Evolutionary conservation across 192 early-diverging fungal species (phyloP).

Genomic region (Coemansia sp.): DNA sequence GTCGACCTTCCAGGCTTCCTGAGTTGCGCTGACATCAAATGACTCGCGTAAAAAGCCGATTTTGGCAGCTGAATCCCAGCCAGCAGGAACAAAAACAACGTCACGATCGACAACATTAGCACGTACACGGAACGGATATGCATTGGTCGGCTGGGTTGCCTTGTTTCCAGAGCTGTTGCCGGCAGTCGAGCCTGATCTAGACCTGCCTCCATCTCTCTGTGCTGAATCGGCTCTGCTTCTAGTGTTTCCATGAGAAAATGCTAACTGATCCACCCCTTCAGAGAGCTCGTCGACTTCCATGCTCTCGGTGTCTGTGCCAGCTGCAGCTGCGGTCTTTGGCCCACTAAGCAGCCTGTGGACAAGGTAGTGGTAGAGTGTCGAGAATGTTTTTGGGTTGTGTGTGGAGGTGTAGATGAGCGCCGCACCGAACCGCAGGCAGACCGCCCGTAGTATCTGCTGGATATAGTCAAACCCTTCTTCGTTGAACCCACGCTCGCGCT

Average conservation of each 20-base stretch:
- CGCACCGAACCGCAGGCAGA: constrained; percentile 90
- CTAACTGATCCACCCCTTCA: background rate
- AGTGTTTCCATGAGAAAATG: background rate
- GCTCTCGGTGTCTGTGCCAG: constrained; percentile 11
- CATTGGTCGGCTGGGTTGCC: constrained; percentile 5
- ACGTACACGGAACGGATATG: constrained; percentile 65
- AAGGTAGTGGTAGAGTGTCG: constrained; percentile 77
- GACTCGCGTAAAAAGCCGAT: constrained; percentile 75
- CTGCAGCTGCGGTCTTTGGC: constrained; percentile 22
- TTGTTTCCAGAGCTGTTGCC: background rate
- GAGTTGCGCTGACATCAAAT: constrained; percentile 70
- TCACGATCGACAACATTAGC: constrained; percentile 89
- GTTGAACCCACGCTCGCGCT: constrained; percentile 80
- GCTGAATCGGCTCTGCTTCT: background rate
- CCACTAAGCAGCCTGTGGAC: constrained; percentile 67
- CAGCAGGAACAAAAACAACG: constrained; percentile 83
- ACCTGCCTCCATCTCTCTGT: background rate
- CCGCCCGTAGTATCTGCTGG: constrained; percentile 86
- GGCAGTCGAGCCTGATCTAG: constrained; percentile 5
- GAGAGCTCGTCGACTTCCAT: constrained; percentile 17
- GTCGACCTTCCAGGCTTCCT: constrained; percentile 67
- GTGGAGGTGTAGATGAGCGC: constrained; percentile 89
- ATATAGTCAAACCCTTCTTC: constrained; percentile 97
- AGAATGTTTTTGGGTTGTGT: constrained; percentile 74
- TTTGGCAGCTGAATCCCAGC: constrained; percentile 93